Evolutionary conservation across 1,139 yeast genomes (phyloP).

Genomic region (Pichia sp.): DNA sequence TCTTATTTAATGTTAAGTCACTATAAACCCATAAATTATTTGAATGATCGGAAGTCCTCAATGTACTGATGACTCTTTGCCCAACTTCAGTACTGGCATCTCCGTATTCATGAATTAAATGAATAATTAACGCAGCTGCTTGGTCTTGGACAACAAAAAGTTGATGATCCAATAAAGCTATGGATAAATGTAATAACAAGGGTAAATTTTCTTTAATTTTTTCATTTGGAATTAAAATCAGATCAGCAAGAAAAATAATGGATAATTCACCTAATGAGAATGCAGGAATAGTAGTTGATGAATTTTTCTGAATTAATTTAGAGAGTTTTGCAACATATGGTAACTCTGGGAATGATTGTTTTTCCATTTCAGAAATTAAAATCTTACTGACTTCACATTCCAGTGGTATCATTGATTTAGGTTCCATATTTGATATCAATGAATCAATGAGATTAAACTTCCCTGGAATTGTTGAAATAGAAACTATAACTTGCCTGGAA

Average conservation of each 20-base stretch:
- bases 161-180: constrained; percentile 83
- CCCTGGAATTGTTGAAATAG: constrained; percentile 58
- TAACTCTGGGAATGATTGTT: constrained; percentile 26
- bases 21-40: constrained; percentile 76
- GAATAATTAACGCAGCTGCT: constrained; percentile 69
- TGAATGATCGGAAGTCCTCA: constrained; percentile 41
- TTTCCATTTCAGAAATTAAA: constrained; percentile 16
- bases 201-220: constrained; percentile 57
- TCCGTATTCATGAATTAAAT: constrained; percentile 57
- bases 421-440: constrained; percentile 64
- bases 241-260: constrained; percentile 74
- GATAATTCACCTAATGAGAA: constrained; percentile 88
- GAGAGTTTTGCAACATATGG: constrained; percentile 76
- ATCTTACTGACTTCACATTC: constrained; percentile 17
- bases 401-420: constrained; percentile 79
- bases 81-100: constrained; percentile 51
- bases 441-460: constrained; percentile 55
- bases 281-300: constrained; percentile 53
- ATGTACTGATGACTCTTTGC: constrained; percentile 44
- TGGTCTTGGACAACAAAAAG: constrained; percentile 76
- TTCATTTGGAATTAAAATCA: constrained; percentile 57
- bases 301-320: constrained; percentile 43
- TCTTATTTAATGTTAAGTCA: constrained; percentile 69
- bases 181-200: constrained; percentile 71
- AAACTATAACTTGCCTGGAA: constrained; percentile 75